Conservation (phyloP, 805 yeast species). For the Saturnispora kantuleensis region DNA sequence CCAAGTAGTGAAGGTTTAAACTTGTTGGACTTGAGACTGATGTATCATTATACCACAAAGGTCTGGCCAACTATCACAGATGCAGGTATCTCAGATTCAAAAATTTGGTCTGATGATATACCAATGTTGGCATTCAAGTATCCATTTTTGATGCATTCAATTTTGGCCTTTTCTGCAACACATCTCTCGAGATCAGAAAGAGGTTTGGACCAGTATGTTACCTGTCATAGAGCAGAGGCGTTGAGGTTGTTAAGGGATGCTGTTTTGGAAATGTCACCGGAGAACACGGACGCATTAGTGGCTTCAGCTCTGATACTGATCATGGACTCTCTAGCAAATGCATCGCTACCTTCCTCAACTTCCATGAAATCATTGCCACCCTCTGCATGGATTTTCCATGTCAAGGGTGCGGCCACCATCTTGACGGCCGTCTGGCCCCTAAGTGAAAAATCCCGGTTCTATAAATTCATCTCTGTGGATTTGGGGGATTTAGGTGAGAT, state of each 20-base stretch:
- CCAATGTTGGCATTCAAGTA: constrained; percentile 81
- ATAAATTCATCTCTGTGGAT: constrained; percentile 72
- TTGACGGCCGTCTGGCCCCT: constrained; percentile 95
- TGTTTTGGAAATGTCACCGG: constrained; percentile 70
- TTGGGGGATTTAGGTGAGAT: constrained; percentile 81
- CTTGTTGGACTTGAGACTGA: constrained; percentile 66
- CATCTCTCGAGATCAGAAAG: constrained; percentile 72
- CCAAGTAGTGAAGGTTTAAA: constrained; percentile 33
- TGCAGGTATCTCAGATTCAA: constrained; percentile 79
- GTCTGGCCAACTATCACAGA: constrained; percentile 84
- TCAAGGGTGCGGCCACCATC: constrained; percentile 93
- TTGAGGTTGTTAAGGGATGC: constrained; percentile 72
- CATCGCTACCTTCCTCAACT: constrained; percentile 46
- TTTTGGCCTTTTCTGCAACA: constrained; percentile 86
- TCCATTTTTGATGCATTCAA: constrained; percentile 87
- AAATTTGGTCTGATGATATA: constrained; percentile 81
- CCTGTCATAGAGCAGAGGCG: constrained; percentile 83
- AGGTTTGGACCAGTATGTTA: constrained; percentile 71
- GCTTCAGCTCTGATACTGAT: constrained; percentile 84
- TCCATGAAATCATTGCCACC: constrained; percentile 68
- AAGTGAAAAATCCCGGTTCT: constrained; percentile 55
- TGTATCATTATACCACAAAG: constrained; percentile 78
- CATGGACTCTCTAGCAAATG: constrained; percentile 91
- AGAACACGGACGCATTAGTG: constrained; percentile 86
- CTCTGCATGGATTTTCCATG: constrained; percentile 94